Conservation (phyloP, 2,329 filamentous ascomycete genomes). For the Nemania serpens region DNA sequence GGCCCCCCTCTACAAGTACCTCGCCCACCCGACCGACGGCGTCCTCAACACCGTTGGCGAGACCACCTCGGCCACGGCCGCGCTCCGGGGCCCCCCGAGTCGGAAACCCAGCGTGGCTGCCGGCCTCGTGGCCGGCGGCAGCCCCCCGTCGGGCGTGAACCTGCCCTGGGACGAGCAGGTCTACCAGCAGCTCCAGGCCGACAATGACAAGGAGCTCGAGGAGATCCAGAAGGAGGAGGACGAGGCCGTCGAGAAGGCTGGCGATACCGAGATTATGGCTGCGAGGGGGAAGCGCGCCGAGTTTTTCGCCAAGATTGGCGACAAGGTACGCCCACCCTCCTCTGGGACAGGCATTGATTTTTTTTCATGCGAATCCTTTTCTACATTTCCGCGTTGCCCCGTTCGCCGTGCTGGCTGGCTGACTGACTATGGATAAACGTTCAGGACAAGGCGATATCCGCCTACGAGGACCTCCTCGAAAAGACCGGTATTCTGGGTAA, state of each 20-base stretch:
- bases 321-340: constrained; percentile 69
- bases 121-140: constrained; percentile 76
- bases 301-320: constrained; percentile 92
- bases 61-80: constrained; percentile 53
- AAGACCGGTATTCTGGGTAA: constrained; percentile 96
- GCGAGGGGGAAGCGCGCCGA: constrained; percentile 94
- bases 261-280: constrained; percentile 92
- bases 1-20: constrained; percentile 83
- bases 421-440: background rate
- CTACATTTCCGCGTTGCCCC: background rate
- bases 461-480: constrained; percentile 91
- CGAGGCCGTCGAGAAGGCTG: constrained; percentile 92
- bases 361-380: no score
- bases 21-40: constrained; percentile 81
- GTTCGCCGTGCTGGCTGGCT: background rate
- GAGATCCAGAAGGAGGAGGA: constrained; percentile 84
- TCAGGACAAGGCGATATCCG: constrained; percentile 90
- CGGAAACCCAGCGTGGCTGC: constrained; percentile 69
- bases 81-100: constrained; percentile 59
- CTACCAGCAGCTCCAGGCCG: constrained; percentile 76
- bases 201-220: constrained; percentile 79
- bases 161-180: constrained; percentile 90
- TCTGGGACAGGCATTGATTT: no score
- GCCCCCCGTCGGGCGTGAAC: constrained; percentile 65
- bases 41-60: constrained; percentile 80